These are phyloP conservation scores for Cladophialophora exuberans DNA, from an alignment of 2,329 filamentous ascomycete genomes.

Conservation along the genomic window DNA sequence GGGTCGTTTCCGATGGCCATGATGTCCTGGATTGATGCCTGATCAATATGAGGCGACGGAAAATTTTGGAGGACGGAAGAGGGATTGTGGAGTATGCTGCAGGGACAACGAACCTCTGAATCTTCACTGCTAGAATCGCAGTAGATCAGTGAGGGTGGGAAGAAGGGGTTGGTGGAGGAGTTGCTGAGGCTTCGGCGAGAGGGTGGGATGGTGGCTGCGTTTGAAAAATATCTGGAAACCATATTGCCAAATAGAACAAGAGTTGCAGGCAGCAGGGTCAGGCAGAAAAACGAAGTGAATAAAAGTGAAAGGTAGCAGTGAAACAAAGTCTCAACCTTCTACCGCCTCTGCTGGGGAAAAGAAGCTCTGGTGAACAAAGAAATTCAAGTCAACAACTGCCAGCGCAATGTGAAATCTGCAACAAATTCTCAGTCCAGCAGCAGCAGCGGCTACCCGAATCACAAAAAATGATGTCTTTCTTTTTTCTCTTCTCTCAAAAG, in stretches of 20 bases:
- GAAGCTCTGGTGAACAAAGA: conserved; percentile 24
- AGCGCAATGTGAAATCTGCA: conserved; percentile 6
- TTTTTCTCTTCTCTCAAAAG: conserved; percentile 1
- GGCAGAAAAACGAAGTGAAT: conserved; percentile 14
- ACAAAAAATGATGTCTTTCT: neutral
- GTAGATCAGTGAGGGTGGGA: conserved; percentile 30
- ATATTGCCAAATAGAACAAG: conserved; percentile 13
- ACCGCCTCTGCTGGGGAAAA: neutral
- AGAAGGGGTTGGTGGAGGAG: conserved; percentile 20
- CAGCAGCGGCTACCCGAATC: conserved; percentile 28
- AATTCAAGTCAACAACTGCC: conserved; percentile 11
- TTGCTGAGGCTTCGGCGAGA: conserved; percentile 19
- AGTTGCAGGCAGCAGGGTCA: conserved; percentile 8
- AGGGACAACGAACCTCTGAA: conserved; percentile 24
- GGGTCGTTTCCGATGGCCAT: conserved; percentile 30
- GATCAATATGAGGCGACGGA: conserved; percentile 19
- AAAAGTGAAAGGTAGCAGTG: conserved; percentile 2
- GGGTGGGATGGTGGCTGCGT: conserved; percentile 16
- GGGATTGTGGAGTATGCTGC: neutral
- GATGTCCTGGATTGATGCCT: conserved; percentile 29
- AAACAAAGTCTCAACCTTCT: conserved; percentile 4
- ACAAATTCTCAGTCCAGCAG: neutral
- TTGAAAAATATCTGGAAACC: conserved; percentile 19
- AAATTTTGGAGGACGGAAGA: neutral
- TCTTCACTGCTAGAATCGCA: conserved; percentile 30